Evolutionary conservation across 495 filamentous ascomycete genomes (phyloP).

Genomic region (Hypoxylon trugodes): DNA sequence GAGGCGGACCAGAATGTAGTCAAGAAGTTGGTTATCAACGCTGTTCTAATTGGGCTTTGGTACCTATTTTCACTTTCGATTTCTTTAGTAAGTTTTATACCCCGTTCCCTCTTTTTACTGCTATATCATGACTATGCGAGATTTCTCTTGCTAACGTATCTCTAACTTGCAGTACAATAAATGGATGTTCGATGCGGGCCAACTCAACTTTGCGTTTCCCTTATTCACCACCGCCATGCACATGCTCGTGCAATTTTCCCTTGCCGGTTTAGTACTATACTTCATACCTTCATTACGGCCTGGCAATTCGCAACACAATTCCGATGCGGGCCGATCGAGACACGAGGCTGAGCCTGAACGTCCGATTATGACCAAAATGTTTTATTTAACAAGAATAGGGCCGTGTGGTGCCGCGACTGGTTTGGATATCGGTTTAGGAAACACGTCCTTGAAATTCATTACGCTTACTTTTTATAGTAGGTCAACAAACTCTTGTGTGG

Average conservation of each 20-base stretch:
- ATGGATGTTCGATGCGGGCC: conserved; percentile 95
- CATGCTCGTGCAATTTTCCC: conserved; percentile 93
- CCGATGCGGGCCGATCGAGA: conserved; percentile 57
- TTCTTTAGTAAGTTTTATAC: conserved; percentile 75
- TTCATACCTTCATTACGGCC: conserved; percentile 87
- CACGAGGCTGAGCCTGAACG: conserved; percentile 67
- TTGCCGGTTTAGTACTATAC: conserved; percentile 81
- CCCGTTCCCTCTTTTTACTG: not conserved
- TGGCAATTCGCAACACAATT: conserved; percentile 51
- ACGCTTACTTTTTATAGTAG: conserved; percentile 94
- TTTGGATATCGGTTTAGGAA: conserved; percentile 95
- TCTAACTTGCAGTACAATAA: conserved; percentile 83
- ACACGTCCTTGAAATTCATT: conserved; percentile 95
- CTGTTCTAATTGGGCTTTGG: conserved; percentile 83
- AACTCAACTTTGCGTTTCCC: conserved; percentile 91
- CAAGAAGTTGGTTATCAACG: conserved; percentile 74
- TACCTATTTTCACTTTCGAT: conserved; percentile 95
- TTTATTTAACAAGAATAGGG: conserved; percentile 91
- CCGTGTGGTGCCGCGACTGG: conserved; percentile 95
- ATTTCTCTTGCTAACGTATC: conserved; percentile 26
- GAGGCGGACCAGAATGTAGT: conserved; percentile 75
- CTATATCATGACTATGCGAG: not conserved
- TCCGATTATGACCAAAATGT: conserved; percentile 87
- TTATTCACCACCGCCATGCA: conserved; percentile 95
- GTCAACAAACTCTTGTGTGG: conserved; percentile 43